Evolutionary conservation across 2,329 filamentous ascomycete species (phyloP).

Genomic region (Massarina eburnea): DNA sequence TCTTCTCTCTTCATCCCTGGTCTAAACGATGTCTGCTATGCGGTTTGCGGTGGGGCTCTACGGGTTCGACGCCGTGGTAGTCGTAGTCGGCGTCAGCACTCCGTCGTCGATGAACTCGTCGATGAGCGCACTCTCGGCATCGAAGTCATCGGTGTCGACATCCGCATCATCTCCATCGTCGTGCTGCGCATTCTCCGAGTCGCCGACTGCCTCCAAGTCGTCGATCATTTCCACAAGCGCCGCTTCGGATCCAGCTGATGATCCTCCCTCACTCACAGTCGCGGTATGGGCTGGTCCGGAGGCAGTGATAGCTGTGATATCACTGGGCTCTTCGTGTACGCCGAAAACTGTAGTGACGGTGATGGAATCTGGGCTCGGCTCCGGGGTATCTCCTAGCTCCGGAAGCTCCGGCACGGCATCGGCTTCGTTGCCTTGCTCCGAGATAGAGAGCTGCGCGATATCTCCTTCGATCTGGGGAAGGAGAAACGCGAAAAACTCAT

Average conservation of each 20-base stretch:
- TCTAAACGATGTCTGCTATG: no score
- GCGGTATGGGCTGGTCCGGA: constrained; percentile 18
- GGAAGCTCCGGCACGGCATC: constrained; percentile 10
- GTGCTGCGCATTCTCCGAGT: constrained; percentile 13
- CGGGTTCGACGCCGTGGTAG: constrained; percentile 3
- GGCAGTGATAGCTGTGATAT: constrained; percentile 31
- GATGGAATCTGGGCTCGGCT: constrained; percentile 36
- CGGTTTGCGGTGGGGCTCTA: no score
- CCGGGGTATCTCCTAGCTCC: constrained; percentile 10
- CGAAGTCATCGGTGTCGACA: constrained; percentile 29
- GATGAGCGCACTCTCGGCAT: constrained; percentile 25
- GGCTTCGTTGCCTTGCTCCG: constrained; percentile 11
- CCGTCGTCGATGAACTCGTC: constrained; percentile 27
- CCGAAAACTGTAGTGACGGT: constrained; percentile 40
- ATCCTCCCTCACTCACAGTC: neutral
- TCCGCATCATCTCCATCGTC: constrained; percentile 30
- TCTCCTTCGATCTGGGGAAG: constrained; percentile 18
- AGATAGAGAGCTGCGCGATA: neutral
- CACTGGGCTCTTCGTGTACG: constrained; percentile 33
- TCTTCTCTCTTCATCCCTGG: no score
- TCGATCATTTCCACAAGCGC: neutral
- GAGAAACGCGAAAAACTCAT: constrained; percentile 36
- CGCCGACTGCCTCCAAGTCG: constrained; percentile 5
- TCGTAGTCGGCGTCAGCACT: constrained; percentile 22
- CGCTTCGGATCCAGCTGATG: neutral